Evolutionary conservation across 345 rosid species (phyloP).

Genomic region (Salix viminalis): DNA sequence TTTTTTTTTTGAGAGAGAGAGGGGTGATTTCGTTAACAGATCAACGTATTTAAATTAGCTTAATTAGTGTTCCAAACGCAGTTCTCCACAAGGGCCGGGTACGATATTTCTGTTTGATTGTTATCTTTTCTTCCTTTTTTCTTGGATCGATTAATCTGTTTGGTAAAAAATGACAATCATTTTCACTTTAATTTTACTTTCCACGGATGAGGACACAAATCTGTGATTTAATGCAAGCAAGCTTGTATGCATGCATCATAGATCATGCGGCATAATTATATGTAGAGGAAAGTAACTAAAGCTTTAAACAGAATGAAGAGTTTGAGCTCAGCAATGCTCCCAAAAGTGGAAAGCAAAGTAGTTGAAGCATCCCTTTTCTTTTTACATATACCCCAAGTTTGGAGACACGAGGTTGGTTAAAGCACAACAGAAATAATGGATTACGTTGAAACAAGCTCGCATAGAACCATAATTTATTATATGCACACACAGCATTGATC

Average conservation of each 20-base stretch:
- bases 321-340: constrained; percentile 12
- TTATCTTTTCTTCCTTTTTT: too few relatives aligned
- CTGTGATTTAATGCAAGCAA: background rate
- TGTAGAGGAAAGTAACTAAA: background rate
- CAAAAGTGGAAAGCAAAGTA: constrained; percentile 21
- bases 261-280: background rate
- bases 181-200: background rate
- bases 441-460: constrained; percentile 6
- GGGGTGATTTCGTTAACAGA: background rate
- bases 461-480: background rate
- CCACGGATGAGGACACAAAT: background rate
- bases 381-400: constrained; percentile 8
- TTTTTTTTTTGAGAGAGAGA: too few relatives aligned
- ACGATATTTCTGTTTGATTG: background rate
- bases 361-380: background rate
- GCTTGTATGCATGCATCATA: constrained; percentile 8
- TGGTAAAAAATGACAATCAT: background rate
- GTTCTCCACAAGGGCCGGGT: background rate
- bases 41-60: background rate
- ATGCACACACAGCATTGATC: background rate
- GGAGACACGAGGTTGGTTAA: constrained; percentile 42
- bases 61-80: background rate
- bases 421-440: constrained; percentile 26
- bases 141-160: too few relatives aligned
- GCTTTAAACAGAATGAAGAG: background rate